Evolutionary conservation across 192 early-diverging fungal species (phyloP).

Genomic region (Kickxella alabastrina): DNA sequence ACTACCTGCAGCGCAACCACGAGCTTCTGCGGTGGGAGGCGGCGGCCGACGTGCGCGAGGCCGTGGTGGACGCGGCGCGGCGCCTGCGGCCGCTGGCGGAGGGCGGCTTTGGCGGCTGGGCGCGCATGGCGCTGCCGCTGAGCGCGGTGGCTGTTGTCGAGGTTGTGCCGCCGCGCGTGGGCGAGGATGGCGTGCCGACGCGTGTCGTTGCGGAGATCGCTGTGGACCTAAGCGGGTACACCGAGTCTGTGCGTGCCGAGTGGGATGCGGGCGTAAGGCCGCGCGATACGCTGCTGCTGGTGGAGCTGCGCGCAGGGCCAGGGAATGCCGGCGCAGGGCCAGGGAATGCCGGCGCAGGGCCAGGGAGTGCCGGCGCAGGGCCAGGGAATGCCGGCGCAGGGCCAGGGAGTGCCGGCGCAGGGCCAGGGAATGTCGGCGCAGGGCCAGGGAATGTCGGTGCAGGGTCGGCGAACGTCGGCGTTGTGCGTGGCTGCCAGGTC

Average conservation of each 20-base stretch:
- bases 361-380: slow-evolving; percentile 61
- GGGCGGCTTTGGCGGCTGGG: slow-evolving; percentile 86
- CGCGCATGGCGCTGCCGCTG: slow-evolving; percentile 82
- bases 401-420: slow-evolving; percentile 63
- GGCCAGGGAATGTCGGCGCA: slow-evolving; percentile 36
- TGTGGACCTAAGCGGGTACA: slow-evolving; percentile 63
- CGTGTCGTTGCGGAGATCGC: slow-evolving; percentile 79
- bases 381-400: slow-evolving; percentile 35
- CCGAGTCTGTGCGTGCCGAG: slow-evolving; percentile 70
- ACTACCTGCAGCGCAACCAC: slow-evolving; percentile 86
- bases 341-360: slow-evolving; percentile 38
- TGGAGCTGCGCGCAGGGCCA: slow-evolving; percentile 55
- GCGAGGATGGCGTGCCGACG: slow-evolving; percentile 61
- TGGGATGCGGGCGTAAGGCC: slow-evolving; percentile 79
- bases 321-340: slow-evolving; percentile 56
- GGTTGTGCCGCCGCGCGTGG: slow-evolving; percentile 49
- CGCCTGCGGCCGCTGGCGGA: slow-evolving; percentile 67
- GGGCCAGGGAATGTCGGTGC: slow-evolving; percentile 63
- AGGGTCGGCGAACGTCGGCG: slow-evolving; percentile 62
- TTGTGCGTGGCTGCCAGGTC: slow-evolving; percentile 85
- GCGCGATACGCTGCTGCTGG: slow-evolving; percentile 87
- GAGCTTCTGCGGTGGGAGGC: slow-evolving; percentile 79
- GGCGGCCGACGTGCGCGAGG: slow-evolving; percentile 78
- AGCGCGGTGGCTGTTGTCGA: slow-evolving; percentile 62
- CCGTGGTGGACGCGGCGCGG: slow-evolving; percentile 82